Base-by-base conservation (phyloP, 768 basidiomycete genomes). In the Infundibulicybe gibba region DNA sequence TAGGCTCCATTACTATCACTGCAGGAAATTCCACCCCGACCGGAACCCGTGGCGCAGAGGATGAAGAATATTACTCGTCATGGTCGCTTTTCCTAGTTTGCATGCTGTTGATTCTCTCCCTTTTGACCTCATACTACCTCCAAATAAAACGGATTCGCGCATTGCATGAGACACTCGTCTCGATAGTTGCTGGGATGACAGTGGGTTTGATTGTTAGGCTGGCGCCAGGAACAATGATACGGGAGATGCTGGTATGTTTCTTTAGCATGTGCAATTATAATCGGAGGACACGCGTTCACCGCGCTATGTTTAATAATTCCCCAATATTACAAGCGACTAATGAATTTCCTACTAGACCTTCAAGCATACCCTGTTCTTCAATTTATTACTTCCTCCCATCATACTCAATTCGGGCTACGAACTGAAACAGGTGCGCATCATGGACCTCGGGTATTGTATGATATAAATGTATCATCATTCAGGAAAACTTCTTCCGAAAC, bases 401-500 rank as follows among this genome's bases (percentile, higher is more conserved):
- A 99, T 99, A 61, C 72, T 99, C 34, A 97, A 94, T 66, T 97
- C 94, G 2, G 97, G 97, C 5, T 99, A 97, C 63, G 94, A 97
- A 66, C 82, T 99, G 48, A 95, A 94, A 63, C 94, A 98, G 76
- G 93, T 85, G 47, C 49, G 81, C 58, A 10, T 21, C 31, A 8
- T 21, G n/a, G 2, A 38, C 21, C 35, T 14, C 16, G 17, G 31
- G 11, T 30, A 14, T 30, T 14, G 17, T 41, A 11, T n/a, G 2
- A 6, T 39, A 41, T 40, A 20, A 38, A 40, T 49, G 54, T 44
- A 58, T 31, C 32, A 14, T 20, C 39, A 25, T 44, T 6, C 66
- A 97, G 90, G 95, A 94, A 68, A 94, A 94, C 73, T 99, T 99
- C 69, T 99, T 99, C 64, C 83, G 94, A 32, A 97, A 97, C 64